Evolutionary conservation across 139 green algal genomes (phyloP), one percentile per base, ranked within the genome.

Genomic region (Chlamydomonas sp.): DNA sequence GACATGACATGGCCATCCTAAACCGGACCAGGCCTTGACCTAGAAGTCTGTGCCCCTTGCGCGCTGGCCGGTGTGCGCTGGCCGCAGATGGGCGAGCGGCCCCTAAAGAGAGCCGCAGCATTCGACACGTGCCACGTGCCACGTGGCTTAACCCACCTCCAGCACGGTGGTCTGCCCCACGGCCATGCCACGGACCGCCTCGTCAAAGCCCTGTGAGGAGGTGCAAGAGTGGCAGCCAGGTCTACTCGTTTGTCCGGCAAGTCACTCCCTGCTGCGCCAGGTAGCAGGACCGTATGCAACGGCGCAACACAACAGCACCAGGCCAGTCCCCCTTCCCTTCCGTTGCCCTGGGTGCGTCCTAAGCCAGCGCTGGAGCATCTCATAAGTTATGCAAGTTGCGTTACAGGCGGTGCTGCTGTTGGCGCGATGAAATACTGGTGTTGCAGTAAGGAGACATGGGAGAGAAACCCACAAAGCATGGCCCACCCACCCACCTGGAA

Each of bases 121-220:
- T 84, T 59, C 58, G 31, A 49, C 31, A 49, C 31, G 31, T 49
- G 31, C 31, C 31, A 49, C 31, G 31, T 49, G 31, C 31, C 31
- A 49, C 20, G 31, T 15, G 31, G 31, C 74, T 8, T 31, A 67
- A 49, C 90, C 14, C 64, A 91, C 89, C 88, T 91, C 89, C 15
- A 92, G 72, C 14, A 87, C 77, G 18, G 87, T 92, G 15, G 63
- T 88, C 20, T 98, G 94, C 1, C 94, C 94, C 10, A 97, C 91
- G 0, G 89, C 90, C 69, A 98, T 79, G 5, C 95, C 95, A 3
- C 94, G 88, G 2, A 98, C 90, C 3, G 96, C 96, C 63, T 95
- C 94, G 80, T 98, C 96, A 93, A 98, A 98, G 8, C 94, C 96
- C 94, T 98, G 90, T 58, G 69, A 49, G 31, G 31, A 49, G 31